Conservation (phyloP, 495 filamentous ascomycete genomes). For the Umbilicaria muhlenbergii region DNA sequence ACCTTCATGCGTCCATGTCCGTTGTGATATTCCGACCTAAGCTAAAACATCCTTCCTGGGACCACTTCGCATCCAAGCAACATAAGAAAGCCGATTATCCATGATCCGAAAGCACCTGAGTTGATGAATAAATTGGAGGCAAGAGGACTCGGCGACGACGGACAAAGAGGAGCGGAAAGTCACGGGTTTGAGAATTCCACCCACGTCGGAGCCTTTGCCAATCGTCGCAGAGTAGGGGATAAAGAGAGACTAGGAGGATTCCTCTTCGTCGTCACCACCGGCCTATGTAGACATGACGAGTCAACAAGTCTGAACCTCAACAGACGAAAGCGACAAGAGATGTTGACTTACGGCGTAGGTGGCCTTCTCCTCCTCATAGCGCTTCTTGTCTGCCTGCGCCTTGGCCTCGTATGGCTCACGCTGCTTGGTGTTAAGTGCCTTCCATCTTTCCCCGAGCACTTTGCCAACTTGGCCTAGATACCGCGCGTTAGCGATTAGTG, state of each 20-base stretch:
- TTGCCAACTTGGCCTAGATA: constrained; percentile 84
- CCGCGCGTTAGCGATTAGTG: constrained; percentile 1
- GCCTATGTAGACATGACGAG: constrained; percentile 16
- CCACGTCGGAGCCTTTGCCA: background rate
- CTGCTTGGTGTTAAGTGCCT: constrained; percentile 79
- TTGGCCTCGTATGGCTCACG: constrained; percentile 89
- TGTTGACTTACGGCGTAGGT: constrained; percentile 59
- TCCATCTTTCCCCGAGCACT: constrained; percentile 94
- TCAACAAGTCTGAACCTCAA: constrained; percentile 8
- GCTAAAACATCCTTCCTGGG: too few species aligned
- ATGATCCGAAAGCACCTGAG: too few species aligned
- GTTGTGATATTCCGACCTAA: too few species aligned
- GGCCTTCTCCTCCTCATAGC: constrained; percentile 94
- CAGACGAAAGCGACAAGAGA: background rate
- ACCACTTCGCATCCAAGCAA: too few species aligned
- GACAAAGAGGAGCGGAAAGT: background rate
- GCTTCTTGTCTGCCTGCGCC: constrained; percentile 92
- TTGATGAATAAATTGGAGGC: background rate
- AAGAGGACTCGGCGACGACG: background rate
- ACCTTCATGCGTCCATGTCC: too few species aligned
- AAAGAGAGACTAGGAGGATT: constrained; percentile 26
- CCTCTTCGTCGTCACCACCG: constrained; percentile 36
- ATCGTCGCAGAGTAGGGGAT: background rate
- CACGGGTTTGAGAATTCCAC: too few species aligned
- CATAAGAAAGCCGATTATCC: too few species aligned